Evolutionary conservation across 345 rosid genomes (phyloP), one percentile per base, ranked within the genome.

Genomic region (Microcos paniculata): DNA sequence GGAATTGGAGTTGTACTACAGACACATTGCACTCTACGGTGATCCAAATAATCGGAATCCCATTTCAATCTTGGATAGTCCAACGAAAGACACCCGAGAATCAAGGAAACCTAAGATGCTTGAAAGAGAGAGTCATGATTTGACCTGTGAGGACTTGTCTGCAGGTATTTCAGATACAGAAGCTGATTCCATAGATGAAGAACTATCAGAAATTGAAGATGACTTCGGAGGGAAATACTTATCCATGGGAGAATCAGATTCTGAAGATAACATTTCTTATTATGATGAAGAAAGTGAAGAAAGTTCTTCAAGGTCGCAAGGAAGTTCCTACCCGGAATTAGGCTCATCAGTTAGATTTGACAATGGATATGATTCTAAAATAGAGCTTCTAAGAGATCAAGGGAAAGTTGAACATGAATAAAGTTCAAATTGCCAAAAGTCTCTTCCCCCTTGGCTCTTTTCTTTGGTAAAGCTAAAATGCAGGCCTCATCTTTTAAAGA

Each of bases 11-110:
- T 89, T 92, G 52, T 91, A 92, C 76, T 82, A 88, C 82, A 82
- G 91, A 59, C 99, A 92, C 80, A 78, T 83, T 21, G 87, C 94
- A 75, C 95, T 92, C 61, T 96, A 88, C 71, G 94, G 90, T 67
- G 88, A 88, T 79, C 90, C 93, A 26, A 87, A 76, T 68, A 52
- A 85, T 43, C 81, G 89, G 76, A 86, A 80, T 82, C 93, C 92
- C 42, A 74, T 84, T 48, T 84, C 90, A 49, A 79, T 86, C 70
- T 75, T 87, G 82, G 92, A 90, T 67, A 48, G 62, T 67, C 76
- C 86, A 19, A 68, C 45, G 0, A 65, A 82, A 55, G 72, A 76
- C 68, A 58, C 77, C 10, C 76, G 51, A 48, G 86, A 77, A 76
- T 83, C 85, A 31, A 3, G 75, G 75, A 51, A 76, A 75, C 77